Evolutionary conservation across 768 basidiomycete genomes (phyloP).

Genomic region (Xerocomellus chrysenteron): DNA sequence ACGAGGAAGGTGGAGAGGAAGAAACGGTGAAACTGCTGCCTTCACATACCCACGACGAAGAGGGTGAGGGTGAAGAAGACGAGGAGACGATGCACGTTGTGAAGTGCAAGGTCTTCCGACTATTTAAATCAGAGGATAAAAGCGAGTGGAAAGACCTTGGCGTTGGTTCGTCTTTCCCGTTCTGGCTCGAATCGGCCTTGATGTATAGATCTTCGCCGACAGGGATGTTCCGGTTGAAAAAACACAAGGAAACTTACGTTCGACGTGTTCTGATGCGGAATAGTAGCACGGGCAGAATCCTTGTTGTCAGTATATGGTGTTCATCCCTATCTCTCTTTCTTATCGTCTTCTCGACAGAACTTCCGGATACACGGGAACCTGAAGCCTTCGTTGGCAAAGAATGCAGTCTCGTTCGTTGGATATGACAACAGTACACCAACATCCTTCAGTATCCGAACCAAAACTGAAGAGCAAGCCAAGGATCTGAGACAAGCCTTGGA

Average conservation of each 20-base stretch:
- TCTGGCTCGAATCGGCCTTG: neutral
- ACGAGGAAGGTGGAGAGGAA: slow-evolving; percentile 31
- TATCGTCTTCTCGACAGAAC: slow-evolving; percentile 49
- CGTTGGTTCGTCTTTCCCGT: slow-evolving; percentile 47
- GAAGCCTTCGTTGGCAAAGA: slow-evolving; percentile 51
- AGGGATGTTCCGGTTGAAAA: slow-evolving; percentile 75
- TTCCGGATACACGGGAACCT: slow-evolving; percentile 65
- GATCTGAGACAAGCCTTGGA: slow-evolving; percentile 61
- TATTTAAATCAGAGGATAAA: slow-evolving; percentile 50
- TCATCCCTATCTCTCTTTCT: neutral
- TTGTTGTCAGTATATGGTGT: slow-evolving; percentile 52
- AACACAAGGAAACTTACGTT: slow-evolving; percentile 58
- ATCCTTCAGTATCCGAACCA: slow-evolving; percentile 62
- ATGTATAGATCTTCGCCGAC: neutral
- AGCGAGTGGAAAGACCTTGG: slow-evolving; percentile 67
- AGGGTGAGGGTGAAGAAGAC: slow-evolving; percentile 80
- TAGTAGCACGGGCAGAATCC: slow-evolving; percentile 71
- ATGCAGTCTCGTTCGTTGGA: slow-evolving; percentile 63
- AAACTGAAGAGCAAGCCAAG: slow-evolving; percentile 55
- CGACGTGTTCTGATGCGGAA: slow-evolving; percentile 70
- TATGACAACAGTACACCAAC: slow-evolving; percentile 57
- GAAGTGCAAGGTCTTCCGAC: slow-evolving; percentile 60
- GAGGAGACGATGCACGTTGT: slow-evolving; percentile 65
- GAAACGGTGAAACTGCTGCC: slow-evolving; percentile 24
- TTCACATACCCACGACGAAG: slow-evolving; percentile 52